phyloP scores from a whole-genome alignment of 2,329 filamentous ascomycete species.

The Xylariomycetidae sp. region DNA sequence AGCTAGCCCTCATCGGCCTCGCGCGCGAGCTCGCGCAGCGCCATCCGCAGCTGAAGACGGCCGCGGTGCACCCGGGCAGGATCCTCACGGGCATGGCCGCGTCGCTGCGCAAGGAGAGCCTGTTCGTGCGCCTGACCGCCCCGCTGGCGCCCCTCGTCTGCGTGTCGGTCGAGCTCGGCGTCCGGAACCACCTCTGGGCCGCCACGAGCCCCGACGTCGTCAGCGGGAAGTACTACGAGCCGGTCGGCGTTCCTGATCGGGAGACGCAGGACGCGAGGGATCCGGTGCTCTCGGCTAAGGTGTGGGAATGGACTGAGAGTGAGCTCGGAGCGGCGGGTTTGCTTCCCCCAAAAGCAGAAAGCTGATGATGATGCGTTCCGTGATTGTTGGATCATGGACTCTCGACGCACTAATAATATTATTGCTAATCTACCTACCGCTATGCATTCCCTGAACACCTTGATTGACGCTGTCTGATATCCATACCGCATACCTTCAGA shows the following conservation, averaged over 20 bases:
- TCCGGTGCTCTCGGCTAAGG: conserved; percentile 15
- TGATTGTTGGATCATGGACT: too few species aligned
- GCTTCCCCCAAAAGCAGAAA: too few species aligned
- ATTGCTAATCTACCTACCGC: too few species aligned
- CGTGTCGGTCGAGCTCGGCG: conserved; percentile 21
- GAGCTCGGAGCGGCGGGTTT: too few species aligned
- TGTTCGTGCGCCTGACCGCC: conserved; percentile 1
- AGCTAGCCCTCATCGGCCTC: conserved; percentile 43
- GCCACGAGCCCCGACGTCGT: conserved; percentile 28
- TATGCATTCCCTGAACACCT: too few species aligned
- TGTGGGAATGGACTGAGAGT: conserved; percentile 30
- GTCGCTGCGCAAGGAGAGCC: conserved; percentile 6
- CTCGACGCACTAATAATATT: too few species aligned
- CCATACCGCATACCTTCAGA: too few species aligned
- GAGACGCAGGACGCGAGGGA: conserved; percentile 14
- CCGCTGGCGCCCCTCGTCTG: conserved; percentile 5
- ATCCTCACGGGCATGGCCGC: conserved; percentile 10
- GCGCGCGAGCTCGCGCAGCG: conserved; percentile 33
- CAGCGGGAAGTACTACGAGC: conserved; percentile 30
- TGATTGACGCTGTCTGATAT: too few species aligned
- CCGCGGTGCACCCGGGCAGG: conserved; percentile 10
- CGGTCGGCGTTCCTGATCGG: conserved; percentile 23
- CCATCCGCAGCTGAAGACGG: conserved; percentile 29
- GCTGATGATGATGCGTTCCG: too few species aligned
- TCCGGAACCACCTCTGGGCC: conserved; percentile 40